Evolutionary conservation across 176 grass and related monocot species (phyloP).

Genomic region (Ensete glaucum): DNA sequence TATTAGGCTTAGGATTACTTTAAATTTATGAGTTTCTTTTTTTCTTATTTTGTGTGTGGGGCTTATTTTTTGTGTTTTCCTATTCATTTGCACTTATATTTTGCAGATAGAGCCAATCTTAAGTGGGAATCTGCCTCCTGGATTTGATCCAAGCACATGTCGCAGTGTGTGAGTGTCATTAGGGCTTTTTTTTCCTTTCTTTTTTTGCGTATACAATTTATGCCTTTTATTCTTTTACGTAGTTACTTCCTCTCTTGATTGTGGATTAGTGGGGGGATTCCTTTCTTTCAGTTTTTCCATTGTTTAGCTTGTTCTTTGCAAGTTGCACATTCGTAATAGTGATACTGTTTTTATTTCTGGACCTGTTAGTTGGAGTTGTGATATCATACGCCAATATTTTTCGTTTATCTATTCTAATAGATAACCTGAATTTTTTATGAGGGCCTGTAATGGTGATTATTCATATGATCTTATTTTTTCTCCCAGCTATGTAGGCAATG

Average conservation of each 20-base stretch:
- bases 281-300: too few species aligned
- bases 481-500: slow-evolving; percentile 88
- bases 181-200: slow-evolving; percentile 13
- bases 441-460: too few species aligned
- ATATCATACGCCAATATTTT: too few species aligned
- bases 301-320: too few species aligned
- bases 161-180: slow-evolving; percentile 85
- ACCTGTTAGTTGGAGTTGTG: too few species aligned
- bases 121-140: slow-evolving; percentile 97
- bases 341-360: too few species aligned
- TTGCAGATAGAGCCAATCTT: slow-evolving; percentile 89
- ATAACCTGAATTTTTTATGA: too few species aligned
- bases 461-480: too few species aligned
- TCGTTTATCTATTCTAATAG: too few species aligned
- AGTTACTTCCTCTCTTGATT: not conserved
- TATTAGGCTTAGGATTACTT: too few species aligned
- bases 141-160: slow-evolving; percentile 97
- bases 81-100: slow-evolving; percentile 36
- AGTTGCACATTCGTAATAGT: too few species aligned
- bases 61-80: slow-evolving; percentile 12
- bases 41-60: slow-evolving; percentile 21
- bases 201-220: slow-evolving; percentile 18
- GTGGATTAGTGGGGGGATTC: too few species aligned
- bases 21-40: not conserved
- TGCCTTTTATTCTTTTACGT: not conserved